Evolutionary conservation across 2,329 filamentous ascomycete species (phyloP), one percentile per base, ranked within the genome.

Genomic region (Mycosphaerelloides madeirae): DNA sequence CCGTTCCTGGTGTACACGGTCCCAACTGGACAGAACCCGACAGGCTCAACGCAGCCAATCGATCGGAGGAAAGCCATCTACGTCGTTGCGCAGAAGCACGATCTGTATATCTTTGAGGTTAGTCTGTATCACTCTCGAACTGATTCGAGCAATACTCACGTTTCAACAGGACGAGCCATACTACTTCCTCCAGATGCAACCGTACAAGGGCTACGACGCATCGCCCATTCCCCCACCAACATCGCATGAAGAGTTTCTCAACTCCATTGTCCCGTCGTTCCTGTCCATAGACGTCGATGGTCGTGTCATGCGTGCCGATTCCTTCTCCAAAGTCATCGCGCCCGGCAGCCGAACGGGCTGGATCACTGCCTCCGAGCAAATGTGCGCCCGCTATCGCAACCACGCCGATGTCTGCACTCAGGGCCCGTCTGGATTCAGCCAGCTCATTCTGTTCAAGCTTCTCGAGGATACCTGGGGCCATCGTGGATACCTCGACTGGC

Each of bases 401-500:
- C 87, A 94, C 67, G 83, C 83, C 53, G 93, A 98, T 67, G 80
- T 84, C 16, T 84, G 82, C 31, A 88, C 83, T 35, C 93, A 98
- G 63, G 88, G 87, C 14, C 89, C 93, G 0, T 83, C 80, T 44
- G 93, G 93, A 33, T 79, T 95, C 59, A 82, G 85, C 0, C 91
- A 97, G 69, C 73, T 93, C 16, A 74, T 91, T 7, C 70, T 97
- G 43, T 90, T 86, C 72, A 94, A 95, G 69, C 74, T 98, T 16
- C 75, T 98, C 2, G 93, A 98, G 54, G 88, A 95, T 67, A 81
- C 83, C 38, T 98, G 93, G 93, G 93, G 91, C 18, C 93, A 98
- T 61, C 76, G 80, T 32, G 90, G 90, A 1, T 98, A 94, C 62
- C 68, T 98, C 18, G 77, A 84, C 60, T 98, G 93, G 93, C 70